Evolutionary conservation across 495 filamentous ascomycete species (phyloP), one percentile per base, ranked within the genome.

Genomic region (Amphirosellinia nigrospora): DNA sequence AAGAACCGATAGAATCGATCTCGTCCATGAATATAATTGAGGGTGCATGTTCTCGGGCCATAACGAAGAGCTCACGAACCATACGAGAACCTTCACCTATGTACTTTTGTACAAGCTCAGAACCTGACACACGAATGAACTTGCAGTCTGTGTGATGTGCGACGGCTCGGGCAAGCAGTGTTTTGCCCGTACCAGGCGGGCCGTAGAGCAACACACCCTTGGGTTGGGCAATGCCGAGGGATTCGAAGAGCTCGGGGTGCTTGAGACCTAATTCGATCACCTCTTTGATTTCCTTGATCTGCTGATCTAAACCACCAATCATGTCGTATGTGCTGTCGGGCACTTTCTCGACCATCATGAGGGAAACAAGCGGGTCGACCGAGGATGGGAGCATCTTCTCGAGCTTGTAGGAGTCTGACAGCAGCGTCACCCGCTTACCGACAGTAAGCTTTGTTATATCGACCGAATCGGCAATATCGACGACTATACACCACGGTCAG

Each of bases 21-120:
- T 99, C 96, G 83, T 99, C 96, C 95, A 99, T 99, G 86, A 99
- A 99, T 81, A 99, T 99, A 79, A 99, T 99, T 76, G 93, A 96
- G n/a, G 96, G 96, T 0, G 96, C 96, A 77, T 99, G 96, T 81
- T 99, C 96, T 78, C 96, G 88, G 21, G 96, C 96, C 96, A 99
- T 99, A 76, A 98, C 93, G 83, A 99, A 99, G 21, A 99, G 85
- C 83, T 99, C 96, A 64, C 96, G 93, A 65, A 99, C 96, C 96
- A 99, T 99, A 65, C 96, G 91, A 76, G 91, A 94, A 75, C 96
- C 96, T 81, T 99, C 96, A 72, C 96, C 96, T 69, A 99, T 98
- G 80, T 99, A 99, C 81, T 99, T 99, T 79, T 99, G 96, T 60
- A 99, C 96, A 74, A 99, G 81, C 78, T 99, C 96, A 10, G 93